A percentile compares a stretch with the other conserved stretches of the same genome.
phyloP scores from a whole-genome alignment of 2,329 filamentous ascomycete species.

The Ophiocordyceps polyrhachis-furcata region DNA sequence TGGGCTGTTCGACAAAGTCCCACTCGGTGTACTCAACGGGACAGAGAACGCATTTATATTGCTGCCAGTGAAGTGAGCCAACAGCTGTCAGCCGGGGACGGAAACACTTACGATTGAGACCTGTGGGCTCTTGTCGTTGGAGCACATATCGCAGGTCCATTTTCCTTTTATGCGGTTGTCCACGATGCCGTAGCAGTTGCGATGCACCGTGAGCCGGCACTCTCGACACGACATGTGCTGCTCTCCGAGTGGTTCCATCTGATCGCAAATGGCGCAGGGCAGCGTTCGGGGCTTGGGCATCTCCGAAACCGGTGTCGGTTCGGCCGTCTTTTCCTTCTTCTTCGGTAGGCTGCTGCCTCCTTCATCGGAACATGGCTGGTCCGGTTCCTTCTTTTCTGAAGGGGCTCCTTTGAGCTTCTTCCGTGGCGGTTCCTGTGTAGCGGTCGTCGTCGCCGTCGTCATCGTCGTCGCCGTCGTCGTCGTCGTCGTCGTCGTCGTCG shows the following conservation, averaged over 20 bases:
- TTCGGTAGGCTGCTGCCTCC: constrained; percentile 24
- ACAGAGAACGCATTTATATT: constrained; percentile 86
- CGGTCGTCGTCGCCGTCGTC: constrained; percentile 7
- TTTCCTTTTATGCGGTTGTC: constrained; percentile 53
- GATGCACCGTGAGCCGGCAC: constrained; percentile 81
- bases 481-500: no score
- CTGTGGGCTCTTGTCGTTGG: constrained; percentile 80
- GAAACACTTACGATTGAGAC: constrained; percentile 70
- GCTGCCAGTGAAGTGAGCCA: constrained; percentile 16
- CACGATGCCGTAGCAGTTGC: constrained; percentile 74
- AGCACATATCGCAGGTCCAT: constrained; percentile 92
- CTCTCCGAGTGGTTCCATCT: constrained; percentile 52
- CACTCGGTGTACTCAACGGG: constrained; percentile 65
- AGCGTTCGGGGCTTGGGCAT: constrained; percentile 60
- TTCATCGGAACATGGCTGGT: constrained; percentile 25
- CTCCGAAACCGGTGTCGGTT: constrained; percentile 47
- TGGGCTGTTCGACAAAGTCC: constrained; percentile 59
- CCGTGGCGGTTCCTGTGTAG: constrained; percentile 36
- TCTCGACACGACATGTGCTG: constrained; percentile 65
- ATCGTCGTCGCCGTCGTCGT: no score
- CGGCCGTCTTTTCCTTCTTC: constrained; percentile 40
- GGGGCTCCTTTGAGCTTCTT: constrained; percentile 43
- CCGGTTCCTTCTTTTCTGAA: constrained; percentile 24
- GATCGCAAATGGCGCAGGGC: constrained; percentile 70
- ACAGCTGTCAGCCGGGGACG: no score